These are phyloP conservation scores for Withania somnifera DNA, from an alignment of 305 asterid genomes.

Conservation along the genomic window DNA sequence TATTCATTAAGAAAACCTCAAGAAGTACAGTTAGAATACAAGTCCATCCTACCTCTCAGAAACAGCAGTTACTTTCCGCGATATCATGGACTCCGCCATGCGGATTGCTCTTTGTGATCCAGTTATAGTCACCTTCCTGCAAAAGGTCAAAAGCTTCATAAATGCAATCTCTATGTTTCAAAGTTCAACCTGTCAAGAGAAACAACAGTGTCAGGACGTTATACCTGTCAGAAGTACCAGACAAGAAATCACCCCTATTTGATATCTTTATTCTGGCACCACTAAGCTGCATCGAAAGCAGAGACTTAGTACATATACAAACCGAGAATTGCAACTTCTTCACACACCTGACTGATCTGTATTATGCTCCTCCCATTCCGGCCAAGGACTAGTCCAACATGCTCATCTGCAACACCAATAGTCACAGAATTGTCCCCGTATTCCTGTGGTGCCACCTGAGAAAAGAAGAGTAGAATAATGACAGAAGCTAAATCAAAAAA, in stretches of 20 bases:
- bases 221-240: constrained; percentile 88
- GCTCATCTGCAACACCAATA: constrained; percentile 89
- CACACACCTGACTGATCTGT: constrained; percentile 71
- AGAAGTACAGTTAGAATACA: neutral
- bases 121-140: constrained; percentile 89
- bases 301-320: neutral
- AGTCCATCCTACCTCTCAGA: constrained; percentile 35
- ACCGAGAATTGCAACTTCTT: neutral
- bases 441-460: constrained; percentile 37
- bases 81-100: constrained; percentile 75
- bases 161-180: too few species aligned
- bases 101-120: constrained; percentile 72
- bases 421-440: constrained; percentile 63
- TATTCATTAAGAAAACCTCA: constrained; percentile 6
- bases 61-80: constrained; percentile 52
- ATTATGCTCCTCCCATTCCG: constrained; percentile 72
- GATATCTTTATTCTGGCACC: constrained; percentile 95
- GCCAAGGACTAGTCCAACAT: constrained; percentile 74
- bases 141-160: too few species aligned
- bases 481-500: too few species aligned
- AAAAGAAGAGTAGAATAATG: neutral
- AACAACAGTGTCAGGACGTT: neutral
- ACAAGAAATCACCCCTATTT: constrained; percentile 86
- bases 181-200: neutral
- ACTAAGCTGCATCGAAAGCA: constrained; percentile 51